Evolutionary conservation across 2,329 filamentous ascomycete genomes (phyloP), one percentile per base, ranked within the genome.

Genomic region (Laburnicola sp.): DNA sequence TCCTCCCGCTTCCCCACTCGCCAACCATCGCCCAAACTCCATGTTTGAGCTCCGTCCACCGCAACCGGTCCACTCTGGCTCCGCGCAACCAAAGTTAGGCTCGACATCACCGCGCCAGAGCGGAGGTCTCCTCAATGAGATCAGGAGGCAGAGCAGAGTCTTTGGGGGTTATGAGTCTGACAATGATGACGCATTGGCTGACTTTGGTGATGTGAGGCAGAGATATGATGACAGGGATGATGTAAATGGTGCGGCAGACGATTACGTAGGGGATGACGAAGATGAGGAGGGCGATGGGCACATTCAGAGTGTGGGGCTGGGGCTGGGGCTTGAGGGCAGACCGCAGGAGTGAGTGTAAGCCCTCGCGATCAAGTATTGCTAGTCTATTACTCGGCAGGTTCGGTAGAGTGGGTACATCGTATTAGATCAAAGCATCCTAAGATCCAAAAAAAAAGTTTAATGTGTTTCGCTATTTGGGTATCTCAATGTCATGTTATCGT

Each of bases 61-160:
- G 9, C 64, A 50, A 38, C 36, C 16, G 27, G 36, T 36, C 50
- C 22, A 41, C 9, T 32, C 37, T 9, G 38, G 31, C 6, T 16
- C 25, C 28, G 28, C 26, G 9, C 32, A 40, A 16, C 16, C 7
- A 26, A 40, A 40, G 7, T 10, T 28, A 35, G 38, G 25, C 48
- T 51, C 32, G 27, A 39, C 42, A 58, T 48, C 31, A 52, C 44
- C 40, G 51, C 58, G 50, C 53, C 54, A 71, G 8, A 26, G 32
- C 32, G 64, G 66, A 4, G 74, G 69, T 45, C 66, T 76, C 10
- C 58, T 79, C 44, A 69, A 73, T 28, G 78, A 80, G 62, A 48
- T 80, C 1, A 66, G 72, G 34, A 57, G 77, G 44, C 77, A 79
- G 58, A 76, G 73, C 45, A 64, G 52, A 11, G 52, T 54, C 36